A percentile compares a stretch with the other conserved stretches of the same genome.
These are phyloP conservation scores for Conidiobolus incongruus DNA, from an alignment of 371 early-diverging fungal genomes.

Conservation along the genomic window DNA sequence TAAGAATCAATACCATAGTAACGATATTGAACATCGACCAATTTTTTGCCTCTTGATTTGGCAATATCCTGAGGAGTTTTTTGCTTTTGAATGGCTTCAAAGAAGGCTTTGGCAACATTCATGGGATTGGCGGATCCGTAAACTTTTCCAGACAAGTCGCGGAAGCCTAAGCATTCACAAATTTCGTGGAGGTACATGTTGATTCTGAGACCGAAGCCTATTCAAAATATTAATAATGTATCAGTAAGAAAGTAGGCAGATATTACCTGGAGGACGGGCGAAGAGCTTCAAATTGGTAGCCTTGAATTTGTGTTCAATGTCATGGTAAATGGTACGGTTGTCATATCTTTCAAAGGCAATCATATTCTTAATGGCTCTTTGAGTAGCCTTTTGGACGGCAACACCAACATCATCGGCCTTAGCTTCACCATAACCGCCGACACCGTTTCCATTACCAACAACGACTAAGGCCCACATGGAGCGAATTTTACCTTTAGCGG, in stretches of 20 bases:
- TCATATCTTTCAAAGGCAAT: conserved; percentile 71
- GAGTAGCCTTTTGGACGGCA: conserved; percentile 79
- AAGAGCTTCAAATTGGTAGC: conserved; percentile 56
- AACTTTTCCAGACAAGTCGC: conserved; percentile 81
- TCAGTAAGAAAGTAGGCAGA: not conserved
- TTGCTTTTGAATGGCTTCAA: conserved; percentile 77
- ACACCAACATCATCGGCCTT: conserved; percentile 54
- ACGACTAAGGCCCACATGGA: conserved; percentile 79
- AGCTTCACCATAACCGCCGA: conserved; percentile 87
- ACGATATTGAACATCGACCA: conserved; percentile 68
- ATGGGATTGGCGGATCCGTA: conserved; percentile 83
- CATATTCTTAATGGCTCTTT: conserved; percentile 71
- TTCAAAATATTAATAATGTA: not conserved
- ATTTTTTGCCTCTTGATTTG: conserved; percentile 62
- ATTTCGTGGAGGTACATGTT: conserved; percentile 89
- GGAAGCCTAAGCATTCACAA: conserved; percentile 79
- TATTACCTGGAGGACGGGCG: conserved; percentile 72
- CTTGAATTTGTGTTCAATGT: conserved; percentile 74
- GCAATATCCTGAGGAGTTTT: conserved; percentile 73
- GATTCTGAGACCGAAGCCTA: conserved; percentile 82
- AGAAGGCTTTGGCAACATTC: conserved; percentile 93
- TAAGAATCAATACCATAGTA: conserved; percentile 32
- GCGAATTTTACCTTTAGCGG: conserved; percentile 58
- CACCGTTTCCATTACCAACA: conserved; percentile 83
- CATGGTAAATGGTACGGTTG: conserved; percentile 79